Evolutionary conservation across 441 rosid species (phyloP).

Genomic region (Erodium trifolium): DNA sequence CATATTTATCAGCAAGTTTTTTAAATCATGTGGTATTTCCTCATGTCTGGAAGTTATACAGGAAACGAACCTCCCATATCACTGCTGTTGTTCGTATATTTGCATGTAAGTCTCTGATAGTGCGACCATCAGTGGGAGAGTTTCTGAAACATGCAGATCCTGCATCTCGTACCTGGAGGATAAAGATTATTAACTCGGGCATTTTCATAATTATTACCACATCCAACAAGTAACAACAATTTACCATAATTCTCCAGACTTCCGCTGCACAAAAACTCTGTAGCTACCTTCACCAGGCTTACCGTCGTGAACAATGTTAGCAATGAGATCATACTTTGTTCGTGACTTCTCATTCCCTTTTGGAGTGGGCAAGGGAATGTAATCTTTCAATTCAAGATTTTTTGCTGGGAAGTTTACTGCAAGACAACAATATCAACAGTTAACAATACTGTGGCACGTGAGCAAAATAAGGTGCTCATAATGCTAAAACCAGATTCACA

Average conservation of each 20-base stretch:
- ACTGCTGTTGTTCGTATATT: slow-evolving; percentile 83
- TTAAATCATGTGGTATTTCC: no score
- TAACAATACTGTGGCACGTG: neutral
- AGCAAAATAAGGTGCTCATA: neutral
- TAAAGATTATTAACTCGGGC: neutral
- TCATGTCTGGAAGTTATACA: no score
- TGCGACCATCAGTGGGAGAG: slow-evolving; percentile 93
- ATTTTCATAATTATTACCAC: neutral
- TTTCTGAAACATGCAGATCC: slow-evolving; percentile 87
- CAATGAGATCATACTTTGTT: slow-evolving; percentile 80
- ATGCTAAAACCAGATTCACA: neutral
- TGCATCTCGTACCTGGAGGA: slow-evolving; percentile 87
- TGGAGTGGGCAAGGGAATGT: slow-evolving; percentile 75
- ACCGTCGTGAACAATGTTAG: slow-evolving; percentile 88
- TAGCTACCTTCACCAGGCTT: slow-evolving; percentile 81
- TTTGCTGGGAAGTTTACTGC: slow-evolving; percentile 96
- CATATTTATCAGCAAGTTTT: no score
- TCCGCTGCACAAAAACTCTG: slow-evolving; percentile 90
- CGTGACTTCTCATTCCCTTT: slow-evolving; percentile 48
- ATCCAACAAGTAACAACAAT: neutral
- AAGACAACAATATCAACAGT: slow-evolving; percentile 18
- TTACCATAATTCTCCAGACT: slow-evolving; percentile 89
- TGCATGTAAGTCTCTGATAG: slow-evolving; percentile 92
- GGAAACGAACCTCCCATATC: no score
- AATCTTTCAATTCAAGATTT: slow-evolving; percentile 82